A percentile compares a stretch with the other conserved stretches of the same genome.
These are phyloP conservation scores for Neospermospora avenae DNA, from an alignment of 2,329 filamentous ascomycete genomes.

Conservation along the genomic window DNA sequence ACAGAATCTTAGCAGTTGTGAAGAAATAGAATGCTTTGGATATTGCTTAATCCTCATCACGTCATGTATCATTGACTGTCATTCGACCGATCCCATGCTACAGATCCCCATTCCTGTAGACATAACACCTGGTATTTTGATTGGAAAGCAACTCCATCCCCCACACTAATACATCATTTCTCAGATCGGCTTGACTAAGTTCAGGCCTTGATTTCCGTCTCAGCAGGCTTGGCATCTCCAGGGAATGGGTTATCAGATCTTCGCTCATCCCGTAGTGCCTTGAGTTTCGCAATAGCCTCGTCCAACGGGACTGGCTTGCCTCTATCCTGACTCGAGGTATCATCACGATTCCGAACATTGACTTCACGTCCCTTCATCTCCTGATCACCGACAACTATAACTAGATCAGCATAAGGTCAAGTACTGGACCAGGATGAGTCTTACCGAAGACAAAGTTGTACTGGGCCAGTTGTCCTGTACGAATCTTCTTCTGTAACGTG, in stretches of 20 bases:
- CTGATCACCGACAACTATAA: slow-evolving; percentile 56
- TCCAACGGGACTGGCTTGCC: slow-evolving; percentile 56
- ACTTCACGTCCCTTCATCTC: slow-evolving; percentile 58
- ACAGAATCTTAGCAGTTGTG: no score
- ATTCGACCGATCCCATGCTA: background rate
- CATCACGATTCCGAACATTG: slow-evolving; percentile 62
- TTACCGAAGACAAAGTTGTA: slow-evolving; percentile 81
- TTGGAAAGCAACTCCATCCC: background rate
- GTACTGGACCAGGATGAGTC: slow-evolving; percentile 25
- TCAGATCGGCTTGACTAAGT: background rate
- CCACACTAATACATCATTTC: background rate
- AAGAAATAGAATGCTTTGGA: background rate
- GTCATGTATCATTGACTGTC: background rate
- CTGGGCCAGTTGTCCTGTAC: slow-evolving; percentile 73
- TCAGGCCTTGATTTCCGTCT: slow-evolving; percentile 13
- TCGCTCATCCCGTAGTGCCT: slow-evolving; percentile 48
- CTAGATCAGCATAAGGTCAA: background rate
- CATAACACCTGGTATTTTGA: background rate
- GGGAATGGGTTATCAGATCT: slow-evolving; percentile 39
- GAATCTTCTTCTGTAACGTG: slow-evolving; percentile 87
- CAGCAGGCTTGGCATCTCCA: slow-evolving; percentile 25
- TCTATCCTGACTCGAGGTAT: slow-evolving; percentile 58
- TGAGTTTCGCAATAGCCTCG: slow-evolving; percentile 54
- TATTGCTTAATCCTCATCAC: background rate
- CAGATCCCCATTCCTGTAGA: background rate